A percentile compares a stretch with the other conserved stretches of the same genome.
These are phyloP conservation scores for Dissophora globulifera DNA, from an alignment of 192 early-diverging fungal species.

Conservation along the genomic window DNA sequence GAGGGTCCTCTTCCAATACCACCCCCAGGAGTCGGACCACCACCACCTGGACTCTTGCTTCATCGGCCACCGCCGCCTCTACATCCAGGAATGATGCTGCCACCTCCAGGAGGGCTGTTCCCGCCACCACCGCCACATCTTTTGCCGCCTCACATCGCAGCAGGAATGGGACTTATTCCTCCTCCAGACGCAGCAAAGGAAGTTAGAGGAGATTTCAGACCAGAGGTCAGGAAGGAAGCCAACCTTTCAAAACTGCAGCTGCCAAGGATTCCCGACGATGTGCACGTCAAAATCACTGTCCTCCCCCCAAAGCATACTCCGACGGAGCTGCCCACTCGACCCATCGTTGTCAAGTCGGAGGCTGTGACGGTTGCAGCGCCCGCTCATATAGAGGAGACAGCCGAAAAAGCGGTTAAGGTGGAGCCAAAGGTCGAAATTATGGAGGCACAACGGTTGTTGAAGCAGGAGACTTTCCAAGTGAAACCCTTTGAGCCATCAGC, in stretches of 20 bases:
- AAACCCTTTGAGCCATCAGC: constrained; percentile 35
- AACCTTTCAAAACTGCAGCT: constrained; percentile 34
- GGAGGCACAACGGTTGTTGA: constrained; percentile 18
- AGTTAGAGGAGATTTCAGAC: constrained; percentile 10
- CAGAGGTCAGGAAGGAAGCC: constrained; percentile 27
- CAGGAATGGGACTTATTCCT: constrained; percentile 13
- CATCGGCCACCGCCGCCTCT: constrained; percentile 28
- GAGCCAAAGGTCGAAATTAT: constrained; percentile 19
- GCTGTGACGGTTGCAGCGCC: constrained; percentile 5
- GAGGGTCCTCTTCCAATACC: constrained; percentile 41
- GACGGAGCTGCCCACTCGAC: constrained; percentile 22
- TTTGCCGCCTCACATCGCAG: constrained; percentile 13
- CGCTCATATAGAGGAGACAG: neutral
- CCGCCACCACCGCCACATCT: constrained; percentile 32
- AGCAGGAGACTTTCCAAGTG: constrained; percentile 40
- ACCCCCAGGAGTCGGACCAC: constrained; percentile 47
- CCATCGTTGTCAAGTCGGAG: constrained; percentile 35
- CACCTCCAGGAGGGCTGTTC: constrained; percentile 14
- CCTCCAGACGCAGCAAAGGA: constrained; percentile 6
- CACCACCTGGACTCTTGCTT: constrained; percentile 41
- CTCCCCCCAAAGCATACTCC: constrained; percentile 37
- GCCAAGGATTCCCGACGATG: constrained; percentile 19
- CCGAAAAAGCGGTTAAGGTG: constrained; percentile 20
- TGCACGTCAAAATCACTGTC: constrained; percentile 22
- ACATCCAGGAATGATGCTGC: constrained; percentile 38